Percentiles rank a stretch among this genome's conserved stretches.
phyloP scores from a whole-genome alignment of 257 asterid species.

The Solanum pennellii region DNA sequence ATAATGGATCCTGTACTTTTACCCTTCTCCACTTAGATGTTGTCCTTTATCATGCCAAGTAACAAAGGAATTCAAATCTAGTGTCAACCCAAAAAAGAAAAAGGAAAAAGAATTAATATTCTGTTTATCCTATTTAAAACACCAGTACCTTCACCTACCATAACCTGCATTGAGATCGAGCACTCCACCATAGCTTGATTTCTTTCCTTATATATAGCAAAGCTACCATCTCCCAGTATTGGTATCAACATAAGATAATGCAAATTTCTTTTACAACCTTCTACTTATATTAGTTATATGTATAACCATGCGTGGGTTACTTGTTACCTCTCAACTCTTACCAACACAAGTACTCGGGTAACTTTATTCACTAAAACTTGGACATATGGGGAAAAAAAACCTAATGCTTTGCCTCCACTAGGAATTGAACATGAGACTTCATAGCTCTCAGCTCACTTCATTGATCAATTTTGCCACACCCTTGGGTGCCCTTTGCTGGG shows the following conservation, averaged over 20 bases:
- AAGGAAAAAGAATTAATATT: not conserved
- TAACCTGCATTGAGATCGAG: not conserved
- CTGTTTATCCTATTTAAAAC: not conserved
- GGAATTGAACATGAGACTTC: not conserved
- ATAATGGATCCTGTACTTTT: not conserved
- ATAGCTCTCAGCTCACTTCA: not conserved
- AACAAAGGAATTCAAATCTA: not conserved
- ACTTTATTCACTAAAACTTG: not conserved
- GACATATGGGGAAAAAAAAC: not conserved
- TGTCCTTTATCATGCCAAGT: not conserved
- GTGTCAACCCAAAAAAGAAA: not conserved
- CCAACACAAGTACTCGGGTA: not conserved
- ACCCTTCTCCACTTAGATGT: not conserved
- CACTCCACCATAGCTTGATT: not conserved
- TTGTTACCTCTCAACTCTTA: not conserved
- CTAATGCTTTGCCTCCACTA: not conserved
- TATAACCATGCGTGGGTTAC: not conserved
- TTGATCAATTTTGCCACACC: not conserved
- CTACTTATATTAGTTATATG: not conserved
- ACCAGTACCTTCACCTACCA: not conserved
- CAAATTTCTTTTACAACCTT: not conserved
- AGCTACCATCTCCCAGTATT: not conserved
- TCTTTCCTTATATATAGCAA: not conserved
- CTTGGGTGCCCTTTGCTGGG: not conserved
- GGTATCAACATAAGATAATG: not conserved